Evolutionary conservation across 371 early-diverging fungal genomes (phyloP).

Genomic region (Mortierella polycephala): DNA sequence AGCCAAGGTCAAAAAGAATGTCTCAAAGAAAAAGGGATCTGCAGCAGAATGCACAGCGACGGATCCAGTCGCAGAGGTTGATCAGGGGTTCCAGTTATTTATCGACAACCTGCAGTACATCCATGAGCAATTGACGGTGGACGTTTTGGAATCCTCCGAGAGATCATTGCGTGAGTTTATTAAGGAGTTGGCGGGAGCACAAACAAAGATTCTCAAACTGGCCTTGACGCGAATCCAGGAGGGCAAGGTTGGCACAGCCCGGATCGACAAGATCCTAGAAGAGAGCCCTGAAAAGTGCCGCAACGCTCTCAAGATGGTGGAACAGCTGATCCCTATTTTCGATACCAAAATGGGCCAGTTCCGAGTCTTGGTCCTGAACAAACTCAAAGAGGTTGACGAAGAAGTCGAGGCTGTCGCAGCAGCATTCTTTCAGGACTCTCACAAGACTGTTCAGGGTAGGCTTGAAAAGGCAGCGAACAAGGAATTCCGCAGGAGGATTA

Average conservation of each 20-base stretch:
- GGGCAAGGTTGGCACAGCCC: constrained; percentile 51
- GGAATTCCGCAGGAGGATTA: constrained; percentile 72
- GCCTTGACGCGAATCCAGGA: constrained; percentile 53
- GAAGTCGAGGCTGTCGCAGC: constrained; percentile 60
- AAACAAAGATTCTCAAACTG: constrained; percentile 51
- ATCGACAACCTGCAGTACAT: constrained; percentile 65
- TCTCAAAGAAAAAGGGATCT: constrained; percentile 25
- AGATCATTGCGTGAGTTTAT: constrained; percentile 50
- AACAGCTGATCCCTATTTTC: constrained; percentile 54
- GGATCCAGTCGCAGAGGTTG: constrained; percentile 61
- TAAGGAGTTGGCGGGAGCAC: constrained; percentile 51
- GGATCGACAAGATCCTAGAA: constrained; percentile 53
- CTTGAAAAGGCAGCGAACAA: constrained; percentile 72
- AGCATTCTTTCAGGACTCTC: constrained; percentile 54
- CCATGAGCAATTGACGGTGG: constrained; percentile 59
- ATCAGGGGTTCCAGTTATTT: constrained; percentile 61
- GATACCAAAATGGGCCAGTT: constrained; percentile 53
- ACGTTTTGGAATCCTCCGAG: constrained; percentile 55
- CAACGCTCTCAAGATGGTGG: constrained; percentile 48
- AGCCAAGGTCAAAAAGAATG: constrained; percentile 32
- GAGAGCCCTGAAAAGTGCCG: constrained; percentile 54
- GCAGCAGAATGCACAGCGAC: constrained; percentile 18
- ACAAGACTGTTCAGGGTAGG: constrained; percentile 62
- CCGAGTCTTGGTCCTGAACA: constrained; percentile 49
- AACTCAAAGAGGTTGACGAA: constrained; percentile 59